Evolutionary conservation across 306 rosid species (phyloP), one percentile per base, ranked within the genome.

Genomic region (Prunus kanzakura): DNA sequence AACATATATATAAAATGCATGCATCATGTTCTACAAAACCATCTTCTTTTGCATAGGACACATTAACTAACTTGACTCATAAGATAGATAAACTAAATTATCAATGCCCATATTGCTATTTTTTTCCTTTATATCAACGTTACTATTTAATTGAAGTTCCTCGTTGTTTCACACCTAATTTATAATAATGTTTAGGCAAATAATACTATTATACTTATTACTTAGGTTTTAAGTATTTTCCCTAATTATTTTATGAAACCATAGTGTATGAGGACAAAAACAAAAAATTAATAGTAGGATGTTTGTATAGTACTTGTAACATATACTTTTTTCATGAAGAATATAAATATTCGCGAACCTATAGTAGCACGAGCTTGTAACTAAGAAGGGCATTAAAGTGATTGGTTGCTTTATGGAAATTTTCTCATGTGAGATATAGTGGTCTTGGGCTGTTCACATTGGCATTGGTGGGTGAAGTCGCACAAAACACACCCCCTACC

Each of bases 161-260:
- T 73, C 45, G 23, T 58, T 43, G 10, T 13, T 43, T 58, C 25
- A 27, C 46, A 27, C 69, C 77, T 60, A 73, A 60, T 57, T 73
- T 46, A 73, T 46, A 60, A 73, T 46, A 60, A 22, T 61, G 15
- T 61, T 60, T 18, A 45, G 56, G 38, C 14, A 27, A 46, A 27
- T 43, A 23, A 61, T 45, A 60, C 46, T 4, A 27, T 61, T 60
- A 73, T 25, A 60, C 46, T 38, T 60, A 45, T 64, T 73, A 58
- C 77, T 43, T 73, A 45, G 77, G 68, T 73, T 73, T 60, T 35
- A 73, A 73, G 69, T 25, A 60, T 25, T 45, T 45, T 45, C 19
- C 68, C 19, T 9, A 35, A 38, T 19, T 45, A 73, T 57, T 23
- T 72, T 58, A 57, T 11, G 23, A 41, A 41, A 38, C 9, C 43